Conservation (phyloP, 2,329 filamentous ascomycete species). For the Xylaria sp. region DNA sequence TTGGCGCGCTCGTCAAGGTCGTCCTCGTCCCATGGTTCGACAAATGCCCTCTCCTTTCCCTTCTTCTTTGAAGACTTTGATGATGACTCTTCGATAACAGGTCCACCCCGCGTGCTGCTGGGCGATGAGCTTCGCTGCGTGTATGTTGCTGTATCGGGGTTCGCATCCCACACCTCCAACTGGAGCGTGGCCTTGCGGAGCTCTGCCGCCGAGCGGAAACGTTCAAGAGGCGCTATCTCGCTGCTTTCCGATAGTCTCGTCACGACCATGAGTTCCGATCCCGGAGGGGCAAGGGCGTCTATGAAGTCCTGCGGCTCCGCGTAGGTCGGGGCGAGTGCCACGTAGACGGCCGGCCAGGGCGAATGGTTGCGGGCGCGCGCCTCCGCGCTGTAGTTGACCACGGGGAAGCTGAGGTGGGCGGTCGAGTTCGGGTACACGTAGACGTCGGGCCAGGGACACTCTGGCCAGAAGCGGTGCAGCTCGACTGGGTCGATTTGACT, state of each 20-base stretch:
- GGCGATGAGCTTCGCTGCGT: not conserved
- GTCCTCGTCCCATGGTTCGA: too few relatives aligned
- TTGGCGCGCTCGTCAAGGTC: too few relatives aligned
- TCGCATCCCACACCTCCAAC: constrained; percentile 31
- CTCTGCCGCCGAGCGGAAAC: constrained; percentile 11
- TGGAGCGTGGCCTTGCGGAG: constrained; percentile 26
- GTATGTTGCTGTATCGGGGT: not conserved
- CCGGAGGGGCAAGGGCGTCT: constrained; percentile 14
- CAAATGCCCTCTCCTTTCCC: too few relatives aligned
- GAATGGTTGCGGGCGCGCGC: not conserved
- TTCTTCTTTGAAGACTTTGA: not conserved
- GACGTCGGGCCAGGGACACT: constrained; percentile 13
- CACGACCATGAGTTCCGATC: constrained; percentile 14
- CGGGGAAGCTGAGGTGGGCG: constrained; percentile 30
- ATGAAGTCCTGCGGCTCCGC: constrained; percentile 25
- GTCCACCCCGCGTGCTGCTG: not conserved
- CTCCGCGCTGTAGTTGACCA: constrained; percentile 31
- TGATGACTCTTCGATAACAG: not conserved
- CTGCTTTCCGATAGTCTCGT: constrained; percentile 17
- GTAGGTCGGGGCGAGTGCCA: constrained; percentile 23
- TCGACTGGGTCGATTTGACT: not conserved
- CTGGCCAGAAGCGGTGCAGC: not conserved
- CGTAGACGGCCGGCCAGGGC: constrained; percentile 22
- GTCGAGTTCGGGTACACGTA: constrained; percentile 30
- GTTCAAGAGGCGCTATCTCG: constrained; percentile 12